These are phyloP conservation scores for Naematelia encephala DNA, from an alignment of 768 basidiomycete species.

Conservation along the genomic window DNA sequence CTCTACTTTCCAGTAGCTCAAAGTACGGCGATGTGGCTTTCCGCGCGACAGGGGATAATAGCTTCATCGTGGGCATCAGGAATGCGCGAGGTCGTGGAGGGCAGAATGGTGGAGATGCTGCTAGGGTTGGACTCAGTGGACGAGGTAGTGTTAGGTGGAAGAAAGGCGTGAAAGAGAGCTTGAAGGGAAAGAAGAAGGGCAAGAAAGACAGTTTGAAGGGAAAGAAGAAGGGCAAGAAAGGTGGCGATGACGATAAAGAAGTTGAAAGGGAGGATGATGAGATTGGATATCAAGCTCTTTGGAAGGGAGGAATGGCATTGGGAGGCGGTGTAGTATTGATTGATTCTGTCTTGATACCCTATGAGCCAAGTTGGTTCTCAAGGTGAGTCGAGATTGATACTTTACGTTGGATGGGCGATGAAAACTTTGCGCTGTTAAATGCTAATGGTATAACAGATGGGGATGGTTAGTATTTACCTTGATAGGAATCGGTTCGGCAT, in stretches of 20 bases:
- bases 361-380: conserved; percentile 79
- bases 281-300: conserved; percentile 51
- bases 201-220: conserved; percentile 39
- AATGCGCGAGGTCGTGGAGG: conserved; percentile 50
- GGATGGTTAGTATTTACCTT: conserved; percentile 60
- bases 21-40: conserved; percentile 82
- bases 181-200: background rate
- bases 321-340: conserved; percentile 87
- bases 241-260: conserved; percentile 60
- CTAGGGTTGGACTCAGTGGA: conserved; percentile 50
- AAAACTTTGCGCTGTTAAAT: background rate
- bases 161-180: background rate
- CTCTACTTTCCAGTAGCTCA: conserved; percentile 58
- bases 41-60: conserved; percentile 53
- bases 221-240: conserved; percentile 61
- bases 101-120: conserved; percentile 48
- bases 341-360: conserved; percentile 77
- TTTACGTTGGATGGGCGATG: no score
- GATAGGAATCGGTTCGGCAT: conserved; percentile 59
- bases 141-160: conserved; percentile 58
- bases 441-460: conserved; percentile 22
- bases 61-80: conserved; percentile 54
- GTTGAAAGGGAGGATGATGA: conserved; percentile 11
- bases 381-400: no score
- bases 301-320: conserved; percentile 75